Evolutionary conservation across 352 stramenopile genomes (phyloP), one percentile per base, ranked within the genome.

Genomic region (Pythium aristosporum): DNA sequence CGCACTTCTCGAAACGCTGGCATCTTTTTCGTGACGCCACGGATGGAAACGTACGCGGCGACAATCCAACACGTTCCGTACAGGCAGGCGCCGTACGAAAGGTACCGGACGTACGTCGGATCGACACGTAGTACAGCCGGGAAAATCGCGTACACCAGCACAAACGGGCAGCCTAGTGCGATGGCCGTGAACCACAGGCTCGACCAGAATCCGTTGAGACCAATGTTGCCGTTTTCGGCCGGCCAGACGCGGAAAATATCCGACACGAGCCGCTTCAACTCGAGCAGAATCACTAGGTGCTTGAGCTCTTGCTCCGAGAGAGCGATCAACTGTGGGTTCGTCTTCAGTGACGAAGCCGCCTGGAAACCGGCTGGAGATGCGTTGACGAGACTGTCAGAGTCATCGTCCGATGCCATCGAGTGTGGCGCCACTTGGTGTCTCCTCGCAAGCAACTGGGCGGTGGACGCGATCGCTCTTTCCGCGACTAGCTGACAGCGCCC

Each of bases 171-270:
- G 12, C 47, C 61, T 32, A 75, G n/a, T 5, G 68, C 61, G 18
- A 73, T 34, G 2, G 3, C 23, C 18, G 68, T 76, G 63, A 73
- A 79, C 41, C 44, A 32, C 8, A 72, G 36, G 37, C 61, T 79
- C 9, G 72, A 79, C 72, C 72, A 79, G 37, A 79, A 74, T 2
- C 61, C 65, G 18, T 57, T 51, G 37, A 79, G 65, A 4, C 72
- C 68, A 49, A 79, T 73, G 57, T 76, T 79, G 4, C 72, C 68
- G 54, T 76, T 76, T 56, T 79, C 72, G 13, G 52, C 21, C 4
- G 65, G 72, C 72, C 72, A 79, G 10, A 79, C 59, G 37, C 54
- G 68, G 42, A 75, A 56, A 5, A 76, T 50, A 41, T 76, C 72
- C 2, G 60, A 65, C 10, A 66, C 15, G 0, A 79, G 46, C 5